Evolutionary conservation across 805 yeast genomes (phyloP).

Genomic region (Saturnispora zaruensis): DNA sequence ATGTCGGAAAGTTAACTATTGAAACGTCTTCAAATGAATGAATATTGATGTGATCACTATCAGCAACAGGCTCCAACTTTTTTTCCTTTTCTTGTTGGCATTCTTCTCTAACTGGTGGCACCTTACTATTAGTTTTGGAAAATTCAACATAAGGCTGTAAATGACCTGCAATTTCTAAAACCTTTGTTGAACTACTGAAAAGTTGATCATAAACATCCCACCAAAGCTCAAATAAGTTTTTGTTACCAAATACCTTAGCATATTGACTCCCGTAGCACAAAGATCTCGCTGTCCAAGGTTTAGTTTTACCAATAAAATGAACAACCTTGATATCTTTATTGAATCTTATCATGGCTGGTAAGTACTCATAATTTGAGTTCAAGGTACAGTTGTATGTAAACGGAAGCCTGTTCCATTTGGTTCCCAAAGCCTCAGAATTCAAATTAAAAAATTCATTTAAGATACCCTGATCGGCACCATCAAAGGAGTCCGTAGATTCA

Average conservation of each 20-base stretch:
- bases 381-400: conserved; percentile 78
- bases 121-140: neutral
- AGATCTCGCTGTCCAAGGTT: conserved; percentile 24
- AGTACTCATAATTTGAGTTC: conserved; percentile 28
- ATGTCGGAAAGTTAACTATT: conserved; percentile 19
- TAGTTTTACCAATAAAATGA: conserved; percentile 66
- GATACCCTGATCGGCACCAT: conserved; percentile 91
- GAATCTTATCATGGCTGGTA: conserved; percentile 27
- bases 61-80: neutral
- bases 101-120: neutral
- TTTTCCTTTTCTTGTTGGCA: neutral
- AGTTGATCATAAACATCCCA: conserved; percentile 22
- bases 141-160: conserved; percentile 14
- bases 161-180: conserved; percentile 18
- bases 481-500: conserved; percentile 38
- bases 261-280: conserved; percentile 8
- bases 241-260: conserved; percentile 14
- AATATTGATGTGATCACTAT: neutral
- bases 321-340: conserved; percentile 37
- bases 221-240: conserved; percentile 23
- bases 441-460: conserved; percentile 61
- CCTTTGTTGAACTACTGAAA: conserved; percentile 11
- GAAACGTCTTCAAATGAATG: neutral
- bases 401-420: conserved; percentile 62
- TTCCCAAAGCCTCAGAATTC: conserved; percentile 16